Conservation (phyloP, 1,284 basidiomycete genomes). For the Apiotrichum brassicae region DNA sequence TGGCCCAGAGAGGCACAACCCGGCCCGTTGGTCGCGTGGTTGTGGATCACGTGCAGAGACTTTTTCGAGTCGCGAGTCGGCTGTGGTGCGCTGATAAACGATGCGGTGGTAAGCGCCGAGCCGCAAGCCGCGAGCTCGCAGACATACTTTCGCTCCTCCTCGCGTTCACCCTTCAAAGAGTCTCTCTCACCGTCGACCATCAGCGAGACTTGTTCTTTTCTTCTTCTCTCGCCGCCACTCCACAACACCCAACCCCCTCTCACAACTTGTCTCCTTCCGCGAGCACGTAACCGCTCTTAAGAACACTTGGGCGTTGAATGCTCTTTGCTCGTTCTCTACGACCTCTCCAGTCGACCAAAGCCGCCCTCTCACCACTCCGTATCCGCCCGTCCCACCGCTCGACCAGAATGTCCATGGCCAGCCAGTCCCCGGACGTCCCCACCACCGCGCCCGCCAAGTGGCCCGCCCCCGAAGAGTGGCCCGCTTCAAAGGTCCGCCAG, state of each 20-base stretch:
- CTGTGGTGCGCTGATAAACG: too few species aligned
- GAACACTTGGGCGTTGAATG: slow-evolving; percentile 12
- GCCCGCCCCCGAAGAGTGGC: slow-evolving; percentile 54
- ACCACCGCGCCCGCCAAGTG: slow-evolving; percentile 38
- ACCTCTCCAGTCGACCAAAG: slow-evolving; percentile 4
- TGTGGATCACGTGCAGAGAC: too few species aligned
- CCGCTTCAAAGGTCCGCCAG: slow-evolving; percentile 62
- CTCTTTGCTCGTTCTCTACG: slow-evolving; percentile 16
- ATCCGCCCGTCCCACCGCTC: background rate
- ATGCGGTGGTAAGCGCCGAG: too few species aligned
- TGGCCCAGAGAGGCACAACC: too few species aligned
- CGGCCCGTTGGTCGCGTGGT: too few species aligned
- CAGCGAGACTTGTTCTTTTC: too few species aligned
- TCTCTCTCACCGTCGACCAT: too few species aligned
- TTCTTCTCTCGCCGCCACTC: background rate
- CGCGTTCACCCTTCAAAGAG: too few species aligned
- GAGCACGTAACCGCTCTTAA: background rate
- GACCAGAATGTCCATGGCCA: slow-evolving; percentile 27
- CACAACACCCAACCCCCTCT: background rate
- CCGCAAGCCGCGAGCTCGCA: too few species aligned
- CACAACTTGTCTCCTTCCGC: background rate
- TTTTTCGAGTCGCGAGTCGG: too few species aligned
- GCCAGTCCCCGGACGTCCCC: slow-evolving; percentile 32
- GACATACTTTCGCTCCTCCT: too few species aligned
- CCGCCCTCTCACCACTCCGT: background rate